Base-by-base conservation (phyloP, 768 basidiomycete species). In the Termitomyces sp. region DNA sequence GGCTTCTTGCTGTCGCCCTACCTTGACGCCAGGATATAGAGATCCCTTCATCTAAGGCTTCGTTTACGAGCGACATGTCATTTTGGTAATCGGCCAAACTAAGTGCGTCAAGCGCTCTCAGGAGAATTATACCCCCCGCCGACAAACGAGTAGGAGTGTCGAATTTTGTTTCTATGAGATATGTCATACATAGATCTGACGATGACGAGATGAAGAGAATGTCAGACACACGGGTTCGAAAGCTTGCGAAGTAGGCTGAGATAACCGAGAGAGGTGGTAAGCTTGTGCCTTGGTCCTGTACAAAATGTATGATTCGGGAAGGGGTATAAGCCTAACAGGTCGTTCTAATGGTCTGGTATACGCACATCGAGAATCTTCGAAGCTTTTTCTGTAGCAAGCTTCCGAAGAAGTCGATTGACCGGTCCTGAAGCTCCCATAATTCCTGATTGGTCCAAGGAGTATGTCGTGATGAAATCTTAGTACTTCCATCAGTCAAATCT, bases 241-340 rank as follows among this genome's bases (percentile, higher is more conserved):
- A 98, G 9, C 95, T 95, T 60, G 93, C 89, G 69, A 98, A 93
- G 77, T 98, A 99, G 0, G 95, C 91, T 11, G 89, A 88, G 62
- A 95, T 88, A 73, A 98, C 96, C 0, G 92, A 93, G 63, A 83
- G 82, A 16, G 93, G 92, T 4, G 96, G 95, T 27, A 98, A 76
- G 57, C 86, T 83, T 1, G 87, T 86, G 72, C 89, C 87, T 31
- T 95, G 88, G 6, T 77, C 78, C 30, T 52, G 49, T n/a, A 50
- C 8, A 50, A 34, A 8, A 30, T 30, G 27, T 12, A 30, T 27
- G 27, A 30, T 48, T 48, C 15, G 31, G 11, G 11, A 22, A 12
- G 20, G 5, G 13, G 37, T 16, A 11, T 37, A 12, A 37, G 24
- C 16, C 9, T 13, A 39, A 31, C 20, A 31, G 24, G 20, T 30